Conservation (phyloP, 176 grass and related monocot species). For the Lolium multiflorum region DNA sequence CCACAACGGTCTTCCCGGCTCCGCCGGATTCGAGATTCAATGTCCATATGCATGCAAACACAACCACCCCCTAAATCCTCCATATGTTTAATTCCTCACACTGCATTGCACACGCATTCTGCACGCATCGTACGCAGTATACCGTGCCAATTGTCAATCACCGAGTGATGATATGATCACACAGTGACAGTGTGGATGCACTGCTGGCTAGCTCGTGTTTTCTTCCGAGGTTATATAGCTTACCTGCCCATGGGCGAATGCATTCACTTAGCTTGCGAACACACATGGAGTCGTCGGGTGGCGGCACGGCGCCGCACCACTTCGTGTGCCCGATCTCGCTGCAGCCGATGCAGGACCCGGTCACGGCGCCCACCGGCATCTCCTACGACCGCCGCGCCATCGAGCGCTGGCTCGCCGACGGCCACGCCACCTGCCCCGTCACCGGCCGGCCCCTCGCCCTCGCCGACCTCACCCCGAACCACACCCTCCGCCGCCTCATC, state of each 20-base stretch:
- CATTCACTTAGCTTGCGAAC: background rate
- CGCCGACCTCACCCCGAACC: slow-evolving; percentile 65
- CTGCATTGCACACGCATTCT: slow-evolving; percentile 5
- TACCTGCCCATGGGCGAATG: background rate
- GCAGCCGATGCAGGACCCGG: slow-evolving; percentile 64
- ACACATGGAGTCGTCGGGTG: slow-evolving; percentile 32
- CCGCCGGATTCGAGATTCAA: background rate
- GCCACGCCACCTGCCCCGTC: slow-evolving; percentile 60
- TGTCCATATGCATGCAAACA: background rate
- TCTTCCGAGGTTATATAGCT: background rate
- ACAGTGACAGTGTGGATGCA: background rate
- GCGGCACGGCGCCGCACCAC: slow-evolving; percentile 43
- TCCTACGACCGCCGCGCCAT: slow-evolving; percentile 74
- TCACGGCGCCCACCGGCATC: slow-evolving; percentile 67
- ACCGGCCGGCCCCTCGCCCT: slow-evolving; percentile 49
- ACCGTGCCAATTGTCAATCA: background rate
- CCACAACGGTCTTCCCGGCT: slow-evolving; percentile 13
- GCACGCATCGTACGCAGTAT: background rate
- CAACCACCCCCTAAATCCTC: background rate
- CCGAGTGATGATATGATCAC: background rate
- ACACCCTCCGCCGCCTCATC: slow-evolving; percentile 68
- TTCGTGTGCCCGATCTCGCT: slow-evolving; percentile 69
- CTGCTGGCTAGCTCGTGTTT: background rate
- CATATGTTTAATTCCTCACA: background rate
- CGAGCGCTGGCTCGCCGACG: slow-evolving; percentile 66